These are phyloP conservation scores for Prinsepia uniflora DNA, from an alignment of 306 rosid species.

Conservation along the genomic window DNA sequence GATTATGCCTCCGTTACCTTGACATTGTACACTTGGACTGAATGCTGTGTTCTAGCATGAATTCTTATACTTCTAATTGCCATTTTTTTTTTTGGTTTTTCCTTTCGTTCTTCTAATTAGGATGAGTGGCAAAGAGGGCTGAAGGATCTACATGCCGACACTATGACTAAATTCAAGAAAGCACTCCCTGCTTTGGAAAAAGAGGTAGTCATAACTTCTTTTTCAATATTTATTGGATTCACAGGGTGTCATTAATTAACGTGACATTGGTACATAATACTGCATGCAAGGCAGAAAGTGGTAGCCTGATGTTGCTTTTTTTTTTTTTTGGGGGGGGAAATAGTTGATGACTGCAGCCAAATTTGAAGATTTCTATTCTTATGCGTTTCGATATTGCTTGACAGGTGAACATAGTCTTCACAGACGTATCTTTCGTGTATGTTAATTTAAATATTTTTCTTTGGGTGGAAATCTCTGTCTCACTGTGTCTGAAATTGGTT, in stretches of 20 bases:
- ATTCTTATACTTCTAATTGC: background rate
- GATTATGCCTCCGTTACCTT: background rate
- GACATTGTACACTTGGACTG: background rate
- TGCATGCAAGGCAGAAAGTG: background rate
- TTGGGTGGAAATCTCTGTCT: background rate
- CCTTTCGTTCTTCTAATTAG: conserved; percentile 24
- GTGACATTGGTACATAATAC: background rate
- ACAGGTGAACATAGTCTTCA: conserved; percentile 43
- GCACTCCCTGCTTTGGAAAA: conserved; percentile 42
- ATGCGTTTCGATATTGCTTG: conserved; percentile 52
- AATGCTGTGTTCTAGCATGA: background rate
- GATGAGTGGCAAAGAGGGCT: conserved; percentile 76
- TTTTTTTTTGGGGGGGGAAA: conserved; percentile 12
- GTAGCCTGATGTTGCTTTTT: conserved; percentile 15
- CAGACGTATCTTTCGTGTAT: background rate
- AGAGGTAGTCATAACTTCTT: conserved; percentile 40
- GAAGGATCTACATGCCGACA: conserved; percentile 44
- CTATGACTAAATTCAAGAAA: conserved; percentile 41
- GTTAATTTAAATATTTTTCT: background rate
- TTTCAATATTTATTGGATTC: background rate
- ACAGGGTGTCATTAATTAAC: background rate
- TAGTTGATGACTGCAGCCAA: conserved; percentile 38
- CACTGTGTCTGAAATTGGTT: conserved; percentile 1
- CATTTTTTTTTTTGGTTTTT: background rate
- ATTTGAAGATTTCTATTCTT: conserved; percentile 59